Evolutionary conservation across 176 grass and related monocot genomes (phyloP), one percentile per base, ranked within the genome.

Genomic region (Guadua angustifolia): DNA sequence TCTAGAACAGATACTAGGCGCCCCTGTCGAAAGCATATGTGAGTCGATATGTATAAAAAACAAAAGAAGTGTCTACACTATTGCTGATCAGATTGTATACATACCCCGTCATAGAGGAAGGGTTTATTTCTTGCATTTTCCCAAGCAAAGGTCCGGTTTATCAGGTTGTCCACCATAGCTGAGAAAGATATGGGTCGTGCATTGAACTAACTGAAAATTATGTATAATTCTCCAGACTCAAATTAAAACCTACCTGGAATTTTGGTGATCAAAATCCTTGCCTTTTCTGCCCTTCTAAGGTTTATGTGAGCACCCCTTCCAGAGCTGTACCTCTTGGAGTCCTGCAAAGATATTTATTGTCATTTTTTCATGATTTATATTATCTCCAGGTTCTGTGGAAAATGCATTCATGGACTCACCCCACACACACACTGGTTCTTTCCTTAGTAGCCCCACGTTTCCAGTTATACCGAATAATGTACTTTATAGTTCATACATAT

Each of bases 61-160:
- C 46, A 62, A 33, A 86, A 46, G 9, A 61, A 50, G 3, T 53
- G 7, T 66, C 17, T 73, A 47, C 5, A 33, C 60, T 76, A 16
- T 32, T 79, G 21, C 3, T 69, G 16, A 81, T 79, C 49, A 64
- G 74, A 71, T 73, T 64, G 13, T 72, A 42, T 47, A 76, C 79
- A 84, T 90, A 96, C 97, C 89, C 97, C 97, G 84, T 99, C 91
- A 71, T 99, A 99, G 78, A 96, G 86, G 77, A 99, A 99, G 9
- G 86, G 89, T 29, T 84, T 95, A 43, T 87, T 96, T 75, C 92
- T 90, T 79, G 89, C 86, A 73, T 94, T 90, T 91, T 99, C 97
- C 97, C 97, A 99, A 66, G 88, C 84, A 69, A 99, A 92, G 9
- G 97, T 99, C 26, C 53, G 84, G 18, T 89, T 87, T 73, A 94